phyloP scores from a whole-genome alignment of 129 eudicot genomes.

The Saussurea involucrata region DNA sequence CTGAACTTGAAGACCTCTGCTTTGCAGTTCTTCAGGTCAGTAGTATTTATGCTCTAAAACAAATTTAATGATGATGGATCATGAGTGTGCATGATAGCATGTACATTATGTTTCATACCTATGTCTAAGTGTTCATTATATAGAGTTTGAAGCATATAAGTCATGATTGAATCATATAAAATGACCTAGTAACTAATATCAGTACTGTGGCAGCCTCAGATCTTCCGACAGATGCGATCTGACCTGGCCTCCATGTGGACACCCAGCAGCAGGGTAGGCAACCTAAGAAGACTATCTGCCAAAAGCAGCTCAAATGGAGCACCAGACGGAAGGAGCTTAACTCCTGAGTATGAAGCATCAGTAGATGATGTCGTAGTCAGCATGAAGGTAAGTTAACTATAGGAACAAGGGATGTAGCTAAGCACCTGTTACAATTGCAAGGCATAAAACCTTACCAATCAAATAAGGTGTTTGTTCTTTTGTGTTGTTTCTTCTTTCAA shows the following conservation, averaged over 20 bases:
- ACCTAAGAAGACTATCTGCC: slow-evolving; percentile 50
- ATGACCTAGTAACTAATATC: slow-evolving; percentile 7
- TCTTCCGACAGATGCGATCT: slow-evolving; percentile 79
- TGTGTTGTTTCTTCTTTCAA: not conserved
- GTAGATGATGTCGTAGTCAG: slow-evolving; percentile 46
- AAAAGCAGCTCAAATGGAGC: slow-evolving; percentile 33
- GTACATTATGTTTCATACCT: not conserved
- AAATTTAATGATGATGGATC: not conserved
- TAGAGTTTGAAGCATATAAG: not conserved
- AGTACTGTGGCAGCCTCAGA: slow-evolving; percentile 59
- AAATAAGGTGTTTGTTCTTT: not conserved
- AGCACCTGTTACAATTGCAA: not conserved
- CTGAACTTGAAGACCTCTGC: slow-evolving; percentile 96
- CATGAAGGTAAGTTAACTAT: slow-evolving; percentile 51
- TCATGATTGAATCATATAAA: slow-evolving; percentile 8
- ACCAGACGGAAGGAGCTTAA: slow-evolving; percentile 20
- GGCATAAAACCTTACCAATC: slow-evolving; percentile 7
- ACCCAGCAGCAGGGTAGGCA: slow-evolving; percentile 48
- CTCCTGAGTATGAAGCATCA: slow-evolving; percentile 32
- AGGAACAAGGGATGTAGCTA: not conserved
- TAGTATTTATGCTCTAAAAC: not conserved
- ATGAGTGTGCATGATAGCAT: not conserved
- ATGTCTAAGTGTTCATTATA: not conserved
- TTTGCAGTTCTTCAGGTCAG: slow-evolving; percentile 92
- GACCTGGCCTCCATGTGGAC: slow-evolving; percentile 96